These are phyloP conservation scores for Chaetomiaceae sp. DNA, from an alignment of 2,329 filamentous ascomycete species.

Conservation along the genomic window DNA sequence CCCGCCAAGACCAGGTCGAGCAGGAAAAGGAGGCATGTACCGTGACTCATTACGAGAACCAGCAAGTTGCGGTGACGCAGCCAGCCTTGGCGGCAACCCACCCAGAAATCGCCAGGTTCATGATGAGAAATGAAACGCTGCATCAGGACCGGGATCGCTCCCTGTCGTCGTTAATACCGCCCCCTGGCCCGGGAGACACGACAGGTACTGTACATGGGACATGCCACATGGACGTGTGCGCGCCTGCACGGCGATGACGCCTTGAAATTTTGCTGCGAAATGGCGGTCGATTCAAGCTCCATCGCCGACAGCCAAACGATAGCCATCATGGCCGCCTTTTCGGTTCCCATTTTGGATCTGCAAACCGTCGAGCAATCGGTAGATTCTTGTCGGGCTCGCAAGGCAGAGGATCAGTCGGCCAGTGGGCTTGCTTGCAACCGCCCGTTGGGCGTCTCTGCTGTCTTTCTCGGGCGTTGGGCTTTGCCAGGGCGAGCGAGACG, in stretches of 20 bases:
- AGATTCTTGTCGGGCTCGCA: too few relatives aligned
- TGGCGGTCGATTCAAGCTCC: conserved; percentile 16
- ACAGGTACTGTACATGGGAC: conserved; percentile 14
- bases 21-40: conserved; percentile 13
- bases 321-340: conserved; percentile 1
- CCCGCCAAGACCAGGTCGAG: conserved; percentile 15
- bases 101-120: conserved; percentile 17
- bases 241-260: conserved; percentile 8
- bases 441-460: conserved; percentile 14
- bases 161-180: conserved; percentile 21
- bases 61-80: conserved; percentile 27
- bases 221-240: conserved; percentile 16
- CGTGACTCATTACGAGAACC: conserved; percentile 2
- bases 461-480: too few relatives aligned
- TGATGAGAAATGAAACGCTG: conserved; percentile 26
- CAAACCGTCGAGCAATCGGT: neutral
- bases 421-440: conserved; percentile 6
- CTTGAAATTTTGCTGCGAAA: conserved; percentile 14
- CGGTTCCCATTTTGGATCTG: too few relatives aligned
- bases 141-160: conserved; percentile 16
- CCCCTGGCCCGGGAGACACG: conserved; percentile 17
- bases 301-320: conserved; percentile 1
- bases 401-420: too few relatives aligned
- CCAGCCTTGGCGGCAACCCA: conserved; percentile 21
- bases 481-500: too few relatives aligned